phyloP scores from a whole-genome alignment of 495 filamentous ascomycete genomes.

The Neurospora sp. region DNA sequence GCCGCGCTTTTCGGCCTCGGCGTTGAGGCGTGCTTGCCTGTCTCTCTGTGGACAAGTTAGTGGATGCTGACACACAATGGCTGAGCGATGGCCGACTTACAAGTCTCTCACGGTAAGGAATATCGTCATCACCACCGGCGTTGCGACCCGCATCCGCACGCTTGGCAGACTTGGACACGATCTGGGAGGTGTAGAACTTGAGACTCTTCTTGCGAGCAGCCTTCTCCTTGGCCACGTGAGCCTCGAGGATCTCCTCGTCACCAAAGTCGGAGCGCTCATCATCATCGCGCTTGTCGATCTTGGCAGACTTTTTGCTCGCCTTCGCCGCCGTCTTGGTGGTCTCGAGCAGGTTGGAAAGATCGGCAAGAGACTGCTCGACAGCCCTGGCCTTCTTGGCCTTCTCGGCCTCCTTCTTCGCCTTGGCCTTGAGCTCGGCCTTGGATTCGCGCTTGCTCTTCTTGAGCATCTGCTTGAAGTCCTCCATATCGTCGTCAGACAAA shows the following conservation, averaged over 20 bases:
- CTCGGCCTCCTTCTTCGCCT: conserved; percentile 20
- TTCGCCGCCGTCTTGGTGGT: conserved; percentile 29
- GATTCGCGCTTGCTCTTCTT: conserved; percentile 20
- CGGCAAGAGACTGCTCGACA: conserved; percentile 37
- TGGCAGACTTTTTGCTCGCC: conserved; percentile 22
- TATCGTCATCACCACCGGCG: conserved; percentile 81
- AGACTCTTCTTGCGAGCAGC: conserved; percentile 75
- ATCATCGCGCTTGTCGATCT: conserved; percentile 18
- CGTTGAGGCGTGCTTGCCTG: conserved; percentile 71
- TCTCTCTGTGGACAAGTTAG: conserved; percentile 41
- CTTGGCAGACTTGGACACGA: conserved; percentile 83
- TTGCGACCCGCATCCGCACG: conserved; percentile 71
- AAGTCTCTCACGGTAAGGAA: conserved; percentile 81
- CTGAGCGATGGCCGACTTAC: conserved; percentile 8
- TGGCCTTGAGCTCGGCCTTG: conserved; percentile 21
- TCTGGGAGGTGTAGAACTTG: conserved; percentile 93
- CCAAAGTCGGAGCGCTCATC: conserved; percentile 59
- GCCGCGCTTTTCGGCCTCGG: conserved; percentile 77
- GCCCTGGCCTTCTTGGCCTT: conserved; percentile 34
- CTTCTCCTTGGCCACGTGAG: conserved; percentile 61
- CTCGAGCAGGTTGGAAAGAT: conserved; percentile 34
- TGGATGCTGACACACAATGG: not conserved
- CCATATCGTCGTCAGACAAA: conserved; percentile 13
- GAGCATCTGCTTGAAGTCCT: conserved; percentile 13
- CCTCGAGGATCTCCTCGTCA: conserved; percentile 40